Base-by-base conservation (phyloP, 2,329 filamentous ascomycete species). In the Madurella mycetomatis region DNA sequence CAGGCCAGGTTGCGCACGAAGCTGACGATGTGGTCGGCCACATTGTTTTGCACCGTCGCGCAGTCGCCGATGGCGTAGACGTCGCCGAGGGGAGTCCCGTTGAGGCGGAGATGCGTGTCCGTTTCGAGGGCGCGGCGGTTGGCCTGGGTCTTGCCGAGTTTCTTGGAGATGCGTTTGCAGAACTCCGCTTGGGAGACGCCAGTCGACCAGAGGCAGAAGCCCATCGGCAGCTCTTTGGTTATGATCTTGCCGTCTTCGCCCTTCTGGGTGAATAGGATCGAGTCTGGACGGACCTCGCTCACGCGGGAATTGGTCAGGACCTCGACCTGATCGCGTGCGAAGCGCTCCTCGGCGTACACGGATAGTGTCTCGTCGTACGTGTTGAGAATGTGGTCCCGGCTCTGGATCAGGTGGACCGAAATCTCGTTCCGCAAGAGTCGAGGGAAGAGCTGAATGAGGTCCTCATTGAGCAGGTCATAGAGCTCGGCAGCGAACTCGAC, bases 11-110 rank as follows among this genome's bases (percentile, higher is more conserved):
- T 90, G 57, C 91, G 90, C 11, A 99, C 80, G 73, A 97, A 99
- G 17, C 84, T 87, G 46, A 96, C 80, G 64, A 99, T 86, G 73
- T 96, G 87, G 66, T 95, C 90, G 2, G 92, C 89, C 1, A 97
- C 79, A 64, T 99, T 99, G 76, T 99, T 99, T 68, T 99, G 95
- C 0, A 99, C 92, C 0, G 95, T 99, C 7, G 90, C 80, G 73
- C 94, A 97, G 73, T 99, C 94, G 13, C 94, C 94, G 58, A 99
- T 91, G 46, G 92, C 92, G 67, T 99, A 99, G 18, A 99, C 91
- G 57, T 97, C 92, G 39, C 94, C 94, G 0, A 97, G 74, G 0
- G 94, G 94, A 0, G 94, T 84, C 50, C 94, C 94, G 56, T 87
- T 88, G 0, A 99, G 76, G 41, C 94, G 90, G 9, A 97, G 85